These are phyloP conservation scores for Ascoidea rubescens DNA, from an alignment of 805 yeast genomes.

Conservation along the genomic window DNA sequence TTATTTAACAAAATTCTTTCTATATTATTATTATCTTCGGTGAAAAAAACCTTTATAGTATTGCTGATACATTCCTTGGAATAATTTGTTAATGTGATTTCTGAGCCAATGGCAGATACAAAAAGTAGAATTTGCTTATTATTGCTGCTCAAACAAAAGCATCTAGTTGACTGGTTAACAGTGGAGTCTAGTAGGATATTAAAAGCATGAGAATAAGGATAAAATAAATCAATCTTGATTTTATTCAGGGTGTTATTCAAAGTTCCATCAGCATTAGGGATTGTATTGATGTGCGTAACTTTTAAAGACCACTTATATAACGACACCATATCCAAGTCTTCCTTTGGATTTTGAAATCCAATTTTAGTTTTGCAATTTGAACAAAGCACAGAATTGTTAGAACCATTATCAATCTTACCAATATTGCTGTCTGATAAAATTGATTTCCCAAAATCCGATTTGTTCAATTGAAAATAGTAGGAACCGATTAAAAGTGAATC, in stretches of 20 bases:
- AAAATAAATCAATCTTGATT: background rate
- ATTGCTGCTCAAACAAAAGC: background rate
- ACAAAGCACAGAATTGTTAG: background rate
- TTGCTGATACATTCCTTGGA: background rate
- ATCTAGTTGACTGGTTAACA: background rate
- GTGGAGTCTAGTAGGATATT: background rate
- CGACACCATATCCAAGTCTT: background rate
- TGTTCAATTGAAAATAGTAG: background rate
- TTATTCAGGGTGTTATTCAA: too few relatives aligned
- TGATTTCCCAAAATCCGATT: background rate
- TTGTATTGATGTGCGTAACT: too few relatives aligned
- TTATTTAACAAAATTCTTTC: too few relatives aligned
- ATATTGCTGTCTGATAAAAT: too few relatives aligned
- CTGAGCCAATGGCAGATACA: background rate
- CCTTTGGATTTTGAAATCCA: background rate
- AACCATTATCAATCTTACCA: background rate
- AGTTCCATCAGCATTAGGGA: too few relatives aligned
- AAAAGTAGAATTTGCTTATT: too few relatives aligned
- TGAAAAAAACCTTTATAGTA: too few relatives aligned
- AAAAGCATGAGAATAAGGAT: background rate
- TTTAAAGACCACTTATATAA: background rate
- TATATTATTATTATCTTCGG: background rate
- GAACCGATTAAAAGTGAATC: background rate
- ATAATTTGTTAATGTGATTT: background rate
- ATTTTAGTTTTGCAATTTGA: background rate